Conservation (phyloP, 2,329 filamentous ascomycete genomes). For the Chaetomiaceae sp. region DNA sequence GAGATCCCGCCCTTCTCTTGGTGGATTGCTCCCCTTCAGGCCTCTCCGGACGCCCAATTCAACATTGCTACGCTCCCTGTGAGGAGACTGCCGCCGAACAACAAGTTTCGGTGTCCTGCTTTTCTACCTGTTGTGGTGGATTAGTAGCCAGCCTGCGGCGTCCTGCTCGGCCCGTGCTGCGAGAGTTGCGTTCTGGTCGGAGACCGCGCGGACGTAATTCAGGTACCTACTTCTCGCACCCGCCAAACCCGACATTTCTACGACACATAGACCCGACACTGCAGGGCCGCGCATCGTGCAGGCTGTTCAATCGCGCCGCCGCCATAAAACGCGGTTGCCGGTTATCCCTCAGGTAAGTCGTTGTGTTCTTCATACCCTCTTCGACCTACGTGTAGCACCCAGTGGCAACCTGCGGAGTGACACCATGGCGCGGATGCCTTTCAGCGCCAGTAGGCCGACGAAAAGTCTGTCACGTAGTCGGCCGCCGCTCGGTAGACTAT, state of each 20-base stretch:
- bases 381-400: too few relatives aligned
- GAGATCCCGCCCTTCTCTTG: neutral
- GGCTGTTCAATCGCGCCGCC: too few relatives aligned
- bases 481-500: neutral
- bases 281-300: too few relatives aligned
- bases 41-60: conserved; percentile 21
- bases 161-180: neutral
- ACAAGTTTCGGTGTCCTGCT: neutral
- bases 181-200: neutral
- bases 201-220: neutral
- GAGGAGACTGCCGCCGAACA: neutral
- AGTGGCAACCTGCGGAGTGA: too few relatives aligned
- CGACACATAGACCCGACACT: too few relatives aligned
- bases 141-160: neutral
- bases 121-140: neutral
- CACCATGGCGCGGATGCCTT: too few relatives aligned
- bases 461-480: neutral
- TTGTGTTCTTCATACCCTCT: too few relatives aligned
- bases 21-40: conserved; percentile 2
- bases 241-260: too few relatives aligned
- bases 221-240: neutral
- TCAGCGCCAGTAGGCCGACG: neutral
- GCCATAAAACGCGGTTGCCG: too few relatives aligned
- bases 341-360: too few relatives aligned
- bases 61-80: conserved; percentile 21